Evolutionary conservation across 2,329 filamentous ascomycete species (phyloP).

Genomic region (Fusarium begoniae): DNA sequence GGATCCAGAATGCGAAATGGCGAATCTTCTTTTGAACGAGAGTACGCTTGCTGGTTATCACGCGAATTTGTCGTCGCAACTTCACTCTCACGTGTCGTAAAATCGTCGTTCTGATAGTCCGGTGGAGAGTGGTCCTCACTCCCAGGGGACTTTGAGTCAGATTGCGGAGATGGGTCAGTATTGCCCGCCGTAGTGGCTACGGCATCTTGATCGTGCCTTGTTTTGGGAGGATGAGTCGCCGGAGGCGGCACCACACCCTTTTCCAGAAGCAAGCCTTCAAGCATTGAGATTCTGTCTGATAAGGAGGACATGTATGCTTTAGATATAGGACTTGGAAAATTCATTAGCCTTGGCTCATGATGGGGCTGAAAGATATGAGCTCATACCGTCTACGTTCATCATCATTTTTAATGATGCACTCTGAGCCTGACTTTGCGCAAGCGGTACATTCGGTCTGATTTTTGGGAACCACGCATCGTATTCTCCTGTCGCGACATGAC

Average conservation of each 20-base stretch:
- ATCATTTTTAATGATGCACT: constrained; percentile 66
- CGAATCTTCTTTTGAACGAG: constrained; percentile 44
- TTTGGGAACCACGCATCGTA: constrained; percentile 63
- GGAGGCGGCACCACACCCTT: constrained; percentile 60
- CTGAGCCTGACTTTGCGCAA: constrained; percentile 59
- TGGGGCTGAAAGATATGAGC: not conserved
- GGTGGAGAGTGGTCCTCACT: constrained; percentile 44
- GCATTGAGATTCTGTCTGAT: constrained; percentile 61
- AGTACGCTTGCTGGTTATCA: constrained; percentile 32
- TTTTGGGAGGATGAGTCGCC: constrained; percentile 63
- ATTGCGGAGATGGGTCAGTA: constrained; percentile 7
- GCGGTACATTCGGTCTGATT: constrained; percentile 61
- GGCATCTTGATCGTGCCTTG: constrained; percentile 51
- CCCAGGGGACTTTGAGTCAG: constrained; percentile 22
- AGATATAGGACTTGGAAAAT: constrained; percentile 58
- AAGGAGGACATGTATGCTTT: constrained; percentile 67
- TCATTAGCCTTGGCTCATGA: not conserved
- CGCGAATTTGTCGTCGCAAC: constrained; percentile 32
- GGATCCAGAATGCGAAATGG: constrained; percentile 50
- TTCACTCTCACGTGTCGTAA: constrained; percentile 40
- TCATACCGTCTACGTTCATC: constrained; percentile 63
- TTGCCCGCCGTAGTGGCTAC: not conserved
- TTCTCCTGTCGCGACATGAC: constrained; percentile 58
- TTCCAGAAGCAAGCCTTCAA: constrained; percentile 62
- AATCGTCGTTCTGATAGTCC: constrained; percentile 48